phyloP scores from a whole-genome alignment of 2,329 filamentous ascomycete genomes.

The Ceratocystis eucalypticola region DNA sequence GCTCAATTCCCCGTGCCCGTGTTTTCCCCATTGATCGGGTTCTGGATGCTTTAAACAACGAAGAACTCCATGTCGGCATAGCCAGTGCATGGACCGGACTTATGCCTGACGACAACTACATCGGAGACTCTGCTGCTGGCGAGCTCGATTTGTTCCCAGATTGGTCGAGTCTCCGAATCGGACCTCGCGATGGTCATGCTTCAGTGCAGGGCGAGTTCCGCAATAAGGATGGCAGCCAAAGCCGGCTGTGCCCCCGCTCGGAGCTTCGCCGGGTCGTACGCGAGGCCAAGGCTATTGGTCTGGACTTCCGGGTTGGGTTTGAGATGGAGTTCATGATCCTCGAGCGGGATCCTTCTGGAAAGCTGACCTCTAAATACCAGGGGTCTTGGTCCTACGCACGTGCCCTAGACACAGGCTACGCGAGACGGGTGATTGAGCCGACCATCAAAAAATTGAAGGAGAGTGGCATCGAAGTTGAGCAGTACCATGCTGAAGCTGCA shows the following conservation, averaged over 20 bases:
- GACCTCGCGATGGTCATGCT: conserved; percentile 46
- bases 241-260: conserved; percentile 50
- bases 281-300: conserved; percentile 29
- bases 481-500: conserved; percentile 62
- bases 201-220: conserved; percentile 55
- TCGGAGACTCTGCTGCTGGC: conserved; percentile 44
- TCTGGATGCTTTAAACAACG: conserved; percentile 32
- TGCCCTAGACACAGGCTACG: conserved; percentile 18
- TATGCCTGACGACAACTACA: conserved; percentile 50
- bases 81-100: conserved; percentile 51
- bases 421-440: conserved; percentile 48
- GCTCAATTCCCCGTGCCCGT: conserved; percentile 51
- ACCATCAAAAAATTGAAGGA: conserved; percentile 47
- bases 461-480: conserved; percentile 53
- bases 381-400: conserved; percentile 31
- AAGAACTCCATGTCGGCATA: conserved; percentile 42
- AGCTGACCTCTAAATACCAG: conserved; percentile 49
- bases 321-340: conserved; percentile 48
- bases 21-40: conserved; percentile 52
- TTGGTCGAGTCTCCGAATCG: conserved; percentile 44
- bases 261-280: conserved; percentile 43
- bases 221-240: conserved; percentile 38
- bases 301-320: conserved; percentile 55
- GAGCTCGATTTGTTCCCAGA: conserved; percentile 56
- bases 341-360: background rate